Conservation (phyloP, 225 moss, liverwort and hornwort genomes). For the Marchantia polymorpha region DNA sequence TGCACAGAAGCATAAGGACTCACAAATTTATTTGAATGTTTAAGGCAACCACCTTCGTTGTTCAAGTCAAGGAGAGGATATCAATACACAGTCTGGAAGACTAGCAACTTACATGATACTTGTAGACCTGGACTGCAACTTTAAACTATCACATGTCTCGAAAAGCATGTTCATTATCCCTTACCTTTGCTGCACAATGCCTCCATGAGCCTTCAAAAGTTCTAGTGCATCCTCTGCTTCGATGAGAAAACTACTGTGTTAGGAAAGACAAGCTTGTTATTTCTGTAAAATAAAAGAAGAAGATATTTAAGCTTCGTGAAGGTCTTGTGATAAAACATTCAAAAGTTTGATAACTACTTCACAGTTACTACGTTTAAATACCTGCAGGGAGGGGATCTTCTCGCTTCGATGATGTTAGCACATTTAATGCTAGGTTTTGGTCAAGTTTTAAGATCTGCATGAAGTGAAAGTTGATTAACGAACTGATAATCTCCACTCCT, state of each 20-base stretch:
- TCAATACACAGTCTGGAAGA: no score
- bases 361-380: constrained; percentile 11
- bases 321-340: no score
- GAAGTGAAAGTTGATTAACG: not conserved
- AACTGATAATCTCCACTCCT: not conserved
- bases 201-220: constrained; percentile 65
- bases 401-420: constrained; percentile 89
- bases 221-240: constrained; percentile 68
- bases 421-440: constrained; percentile 68
- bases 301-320: no score
- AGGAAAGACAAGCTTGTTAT: not conserved
- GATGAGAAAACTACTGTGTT: not conserved
- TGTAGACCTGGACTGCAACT: not conserved
- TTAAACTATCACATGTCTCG: not conserved
- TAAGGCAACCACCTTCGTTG: no score
- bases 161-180: constrained; percentile 4
- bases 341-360: no score
- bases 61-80: no score
- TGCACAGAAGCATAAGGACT: constrained; percentile 27
- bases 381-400: constrained; percentile 73
- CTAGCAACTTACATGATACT: no score
- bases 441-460: constrained; percentile 79
- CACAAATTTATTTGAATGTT: not conserved
- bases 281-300: not conserved
- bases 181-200: constrained; percentile 86